Base-by-base conservation (phyloP, 2,329 filamentous ascomycete genomes). In the Monilinia fructigena region DNA sequence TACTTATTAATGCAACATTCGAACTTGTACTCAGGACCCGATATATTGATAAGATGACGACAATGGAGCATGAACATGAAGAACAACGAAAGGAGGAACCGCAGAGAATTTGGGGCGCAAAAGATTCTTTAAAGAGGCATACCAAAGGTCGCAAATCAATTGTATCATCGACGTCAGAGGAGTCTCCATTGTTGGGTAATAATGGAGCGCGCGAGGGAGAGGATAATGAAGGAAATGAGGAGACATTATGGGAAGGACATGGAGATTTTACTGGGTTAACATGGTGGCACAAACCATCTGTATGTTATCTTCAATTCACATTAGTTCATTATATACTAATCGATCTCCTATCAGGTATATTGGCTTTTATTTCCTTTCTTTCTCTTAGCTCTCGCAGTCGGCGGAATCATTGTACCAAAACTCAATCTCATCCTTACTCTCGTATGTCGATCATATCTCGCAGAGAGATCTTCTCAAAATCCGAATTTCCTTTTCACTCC, bases 311-410 rank as follows among this genome's bases (percentile, higher is more conserved):
- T 2, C 14, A n/a, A n/a, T n/a, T 8, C n/a, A 2, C 14, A 23
- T 26, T 52, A 18, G 45, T 23, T 26, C n/a, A 38, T 26, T 50
- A 47, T 60, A 55, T 59, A 63, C 76, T 78, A 71, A 78, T 69
- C n/a, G 23, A n/a, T 18, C 26, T 18, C 1, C n/a, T 12, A 40
- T 45, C 68, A 91, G 91, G 86, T 96, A 63, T 91, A 83, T 77
- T 98, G 93, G 91, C 82, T 98, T 5, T 77, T 98, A 10, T 86
- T 85, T 0, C 91, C 93, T 0, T 95, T 93, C 77, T 82, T 90
- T 66, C 78, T 97, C 55, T 94, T 92, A 75, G 92, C 92, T 0
- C 81, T 96, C 64, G 93, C 93, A 0, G 94, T 95, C 77, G 95
- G 94, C 42, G 92, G 92, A 66, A 85, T 91, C 8, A 82, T 95